Evolutionary conservation across 352 stramenopile genomes (phyloP), one percentile per base, ranked within the genome.

Genomic region (Globisporangium radiosum): DNA sequence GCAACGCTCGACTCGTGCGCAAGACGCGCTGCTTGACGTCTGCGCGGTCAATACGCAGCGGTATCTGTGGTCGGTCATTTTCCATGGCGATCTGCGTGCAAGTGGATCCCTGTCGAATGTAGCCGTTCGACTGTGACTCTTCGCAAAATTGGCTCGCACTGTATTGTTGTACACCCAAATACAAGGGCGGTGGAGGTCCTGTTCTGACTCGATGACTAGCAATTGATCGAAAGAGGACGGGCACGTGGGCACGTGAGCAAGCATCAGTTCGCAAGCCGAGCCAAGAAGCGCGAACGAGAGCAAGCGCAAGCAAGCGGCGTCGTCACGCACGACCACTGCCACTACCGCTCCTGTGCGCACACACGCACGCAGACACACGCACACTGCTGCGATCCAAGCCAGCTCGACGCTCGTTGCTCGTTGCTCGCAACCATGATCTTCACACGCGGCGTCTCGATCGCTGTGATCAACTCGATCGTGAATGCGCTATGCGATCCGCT

Each of bases 401-500:
- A 33, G 25, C 25, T 47, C 19, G 19, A 25, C 19, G 19, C 19
- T 25, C 19, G 19, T 25, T 25, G 25, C 25, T 47, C 7, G 43
- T 8, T n/a, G 43, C 43, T 17, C 13, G 6, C 43, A 17, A 71
- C 36, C 11, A 87, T 90, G 76, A 42, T 87, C 43, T 68, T 89
- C 59, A 81, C 78, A 54, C 81, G 74, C 45, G 80, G 82, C 25
- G 69, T 92, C 33, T 88, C 73, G 36, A 88, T 92, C 65, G 82
- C 82, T 17, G 70, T 92, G 38, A 68, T 92, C 60, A 92, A 89
- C 70, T 92, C 82, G 52, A 68, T 89, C 42, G 81, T 90, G 33
- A 90, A 87, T 51, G 82, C 82, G 54, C 73, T 92, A 13, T 89
- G 78, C 54, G 82, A 92, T 61, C 82, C 82, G 57, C 65, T 92